Base-by-base conservation (phyloP, 2,329 filamentous ascomycete species). In the Penicillium sp. region DNA sequence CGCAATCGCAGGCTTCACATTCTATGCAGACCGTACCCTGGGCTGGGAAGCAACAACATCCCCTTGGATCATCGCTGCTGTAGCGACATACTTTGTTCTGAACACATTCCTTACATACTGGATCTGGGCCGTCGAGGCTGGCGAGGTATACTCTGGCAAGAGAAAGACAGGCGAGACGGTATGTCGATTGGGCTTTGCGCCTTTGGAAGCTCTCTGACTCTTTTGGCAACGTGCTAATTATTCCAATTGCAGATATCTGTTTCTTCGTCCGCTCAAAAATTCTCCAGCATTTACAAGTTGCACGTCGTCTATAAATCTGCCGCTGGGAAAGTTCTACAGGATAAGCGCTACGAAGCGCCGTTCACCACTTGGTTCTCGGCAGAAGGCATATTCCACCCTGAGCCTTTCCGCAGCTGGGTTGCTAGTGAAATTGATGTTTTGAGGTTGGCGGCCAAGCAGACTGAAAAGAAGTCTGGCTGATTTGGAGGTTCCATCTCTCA, bases 11-110 rank as follows among this genome's bases (percentile, higher is more conserved):
- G 92, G 82, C 21, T 88, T 85, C 57, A 92, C 90, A 66, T 97
- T 97, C 80, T 86, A 85, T 58, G 92, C 91, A 78, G 94, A 99
- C 81, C 96, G 91, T 79, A 90, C 90, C 70, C 80, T 92, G 45
- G 93, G 92, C 64, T 97, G 94, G 82, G 90, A 96, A 59, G 79
- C 76, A 57, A 96, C 92, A 16, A 95, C 94, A 75, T 73, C 72
- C 3, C 77, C 82, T 59, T 93, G 87, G 78, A 95, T 93, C 0
- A 83, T 89, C 3, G 83, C 81, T 38, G 93, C 94, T 3, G 93
- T 97, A 4, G 80, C 81, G 10, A 70, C 87, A 14, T 99, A 99
- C 78, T 86, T 90, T 40, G 48, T 89, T 2, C 77, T 99, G 47
- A 97, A 97, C 71, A 81, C 83, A 29, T 79, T 82, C 2, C 82